These are phyloP conservation scores for Sonneratia caseolaris DNA, from an alignment of 345 rosid species.

Conservation along the genomic window DNA sequence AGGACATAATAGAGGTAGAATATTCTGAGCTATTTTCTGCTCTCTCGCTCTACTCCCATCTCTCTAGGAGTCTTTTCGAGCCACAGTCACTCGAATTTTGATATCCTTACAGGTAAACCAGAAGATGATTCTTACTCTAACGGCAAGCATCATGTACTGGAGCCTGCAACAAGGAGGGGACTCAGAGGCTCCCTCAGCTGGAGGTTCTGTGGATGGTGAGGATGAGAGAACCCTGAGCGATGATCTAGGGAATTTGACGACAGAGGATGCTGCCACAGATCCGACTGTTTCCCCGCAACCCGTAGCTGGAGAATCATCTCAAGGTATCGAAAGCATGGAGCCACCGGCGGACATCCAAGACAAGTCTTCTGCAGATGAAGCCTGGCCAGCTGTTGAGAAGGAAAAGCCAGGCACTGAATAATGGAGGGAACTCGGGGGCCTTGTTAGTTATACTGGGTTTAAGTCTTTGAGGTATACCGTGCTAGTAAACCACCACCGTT, in stretches of 20 bases:
- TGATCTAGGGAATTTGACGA: constrained; percentile 24
- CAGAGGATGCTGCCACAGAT: constrained; percentile 13
- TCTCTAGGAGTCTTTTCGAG: neutral
- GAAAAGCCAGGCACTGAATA: neutral
- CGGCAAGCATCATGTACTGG: constrained; percentile 96
- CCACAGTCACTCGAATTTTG: neutral
- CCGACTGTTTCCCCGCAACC: neutral
- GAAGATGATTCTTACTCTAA: constrained; percentile 87
- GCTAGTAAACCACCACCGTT: neutral
- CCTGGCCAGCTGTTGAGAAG: neutral
- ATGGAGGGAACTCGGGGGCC: too few species aligned
- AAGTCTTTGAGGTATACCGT: neutral
- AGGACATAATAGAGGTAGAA: constrained; percentile 87
- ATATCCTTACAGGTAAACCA: constrained; percentile 62
- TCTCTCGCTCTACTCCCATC: neutral
- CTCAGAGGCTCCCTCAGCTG: constrained; percentile 23
- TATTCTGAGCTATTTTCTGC: neutral
- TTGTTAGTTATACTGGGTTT: neutral
- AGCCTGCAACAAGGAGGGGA: constrained; percentile 54
- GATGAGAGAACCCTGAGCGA: constrained; percentile 17
- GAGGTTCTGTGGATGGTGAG: constrained; percentile 12
- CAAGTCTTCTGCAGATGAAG: neutral
- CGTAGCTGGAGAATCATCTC: constrained; percentile 10
- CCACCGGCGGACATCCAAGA: neutral
- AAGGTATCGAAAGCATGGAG: neutral